These are phyloP conservation scores for Solanum hybrid DNA, from an alignment of 305 asterid genomes.

Conservation along the genomic window DNA sequence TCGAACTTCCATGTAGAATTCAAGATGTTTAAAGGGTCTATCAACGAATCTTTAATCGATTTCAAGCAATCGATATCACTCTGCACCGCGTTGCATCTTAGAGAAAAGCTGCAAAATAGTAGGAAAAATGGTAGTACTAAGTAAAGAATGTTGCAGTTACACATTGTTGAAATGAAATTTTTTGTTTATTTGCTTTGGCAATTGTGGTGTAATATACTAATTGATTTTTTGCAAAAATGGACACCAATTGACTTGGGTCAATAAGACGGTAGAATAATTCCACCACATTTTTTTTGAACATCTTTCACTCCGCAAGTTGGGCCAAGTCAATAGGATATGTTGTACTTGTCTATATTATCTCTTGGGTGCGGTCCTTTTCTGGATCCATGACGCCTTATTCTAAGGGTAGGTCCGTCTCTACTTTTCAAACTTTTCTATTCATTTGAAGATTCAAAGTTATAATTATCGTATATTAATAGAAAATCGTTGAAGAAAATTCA, in stretches of 20 bases:
- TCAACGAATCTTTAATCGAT: background rate
- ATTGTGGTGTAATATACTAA: background rate
- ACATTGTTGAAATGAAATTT: background rate
- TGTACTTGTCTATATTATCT: no score
- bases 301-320: no score
- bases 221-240: no score
- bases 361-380: no score
- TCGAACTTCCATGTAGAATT: background rate
- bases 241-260: no score
- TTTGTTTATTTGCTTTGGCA: background rate
- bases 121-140: background rate
- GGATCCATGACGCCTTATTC: no score
- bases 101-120: background rate
- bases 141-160: background rate
- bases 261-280: background rate
- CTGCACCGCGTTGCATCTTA: background rate
- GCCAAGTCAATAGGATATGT: no score
- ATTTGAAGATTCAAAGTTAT: no score
- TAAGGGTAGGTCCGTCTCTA: no score
- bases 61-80: slow-evolving; percentile 14
- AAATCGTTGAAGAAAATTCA: no score
- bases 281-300: background rate
- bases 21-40: background rate
- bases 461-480: no score
- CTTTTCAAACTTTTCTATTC: no score